Base-by-base conservation (phyloP, 495 filamentous ascomycete genomes). In the Cairneyella variabilis region DNA sequence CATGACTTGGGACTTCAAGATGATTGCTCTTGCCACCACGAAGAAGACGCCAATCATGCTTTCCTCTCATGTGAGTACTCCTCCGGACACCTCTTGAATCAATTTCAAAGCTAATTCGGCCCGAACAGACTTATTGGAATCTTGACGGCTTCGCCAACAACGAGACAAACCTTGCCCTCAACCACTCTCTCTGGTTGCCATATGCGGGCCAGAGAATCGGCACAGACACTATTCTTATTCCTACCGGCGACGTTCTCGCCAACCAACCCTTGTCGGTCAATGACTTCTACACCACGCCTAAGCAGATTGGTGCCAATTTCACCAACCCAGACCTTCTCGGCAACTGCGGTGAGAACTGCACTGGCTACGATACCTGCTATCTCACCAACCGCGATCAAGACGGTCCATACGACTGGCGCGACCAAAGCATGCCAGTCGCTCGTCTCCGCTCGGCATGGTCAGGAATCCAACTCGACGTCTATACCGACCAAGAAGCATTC, bases 91-190 rank as follows among this genome's bases (percentile, higher is more conserved):
- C 39, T 28, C 3, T 1, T 26, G 26, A 4, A 39, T 8, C n/a
- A 32, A 41, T 17, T 14, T 38, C 36, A 38, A 38, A 2, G 1
- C 6, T 21, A 37, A 36, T 36, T 43, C 23, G n/a, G 11, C 30
- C 57, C 79, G 78, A 9, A 63, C 78, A 86, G 70, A 81, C 86
- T 43, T 95, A 95, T 72, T 95, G 89, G 88, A 93, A 95, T 68
- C 73, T 95, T 49, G 89, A 91, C 64, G 90, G 82, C 9, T 95
- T 90, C 66, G 69, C 74, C 53, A 79, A 81, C 63, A 71, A 74
- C 25, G 71, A 84, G 62, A 83, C 84, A 2, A 63, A 76, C 14
- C 77, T 72, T 6, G 75, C 82, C 21, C 72, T 95, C n/a, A 84
- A 90, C 60, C 80, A 93, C 66, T 79, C 76, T 44, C 70, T 95